These are phyloP conservation scores for Argentina anserina DNA, from an alignment of 306 rosid genomes.

Conservation along the genomic window DNA sequence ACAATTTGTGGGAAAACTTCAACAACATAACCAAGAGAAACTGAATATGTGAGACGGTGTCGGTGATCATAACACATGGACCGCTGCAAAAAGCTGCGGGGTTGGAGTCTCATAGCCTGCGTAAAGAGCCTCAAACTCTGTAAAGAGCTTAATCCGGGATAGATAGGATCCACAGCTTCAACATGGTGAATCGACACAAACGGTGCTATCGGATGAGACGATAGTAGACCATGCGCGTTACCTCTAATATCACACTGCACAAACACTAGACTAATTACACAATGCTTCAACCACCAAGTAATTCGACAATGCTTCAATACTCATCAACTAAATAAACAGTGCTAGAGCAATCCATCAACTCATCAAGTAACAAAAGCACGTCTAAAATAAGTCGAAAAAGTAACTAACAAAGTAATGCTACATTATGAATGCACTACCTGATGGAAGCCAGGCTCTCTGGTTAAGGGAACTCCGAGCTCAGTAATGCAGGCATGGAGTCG, in stretches of 20 bases:
- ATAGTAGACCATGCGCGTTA: conserved; percentile 65
- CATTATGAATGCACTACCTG: conserved; percentile 39
- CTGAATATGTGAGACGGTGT: conserved; percentile 48
- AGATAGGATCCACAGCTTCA: conserved; percentile 67
- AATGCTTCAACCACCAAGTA: not conserved
- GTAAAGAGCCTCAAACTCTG: conserved; percentile 63
- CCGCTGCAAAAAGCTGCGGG: conserved; percentile 63
- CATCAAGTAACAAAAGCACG: not conserved
- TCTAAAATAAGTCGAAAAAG: not conserved
- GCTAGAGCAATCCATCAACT: no score
- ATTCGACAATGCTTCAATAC: not conserved
- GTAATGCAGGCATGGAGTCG: conserved; percentile 79
- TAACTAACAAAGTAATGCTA: not conserved
- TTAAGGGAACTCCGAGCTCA: conserved; percentile 69
- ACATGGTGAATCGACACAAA: conserved; percentile 79
- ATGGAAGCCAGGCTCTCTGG: conserved; percentile 71
- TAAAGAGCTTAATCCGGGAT: conserved; percentile 59
- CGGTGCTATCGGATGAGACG: conserved; percentile 76
- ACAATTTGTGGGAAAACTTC: conserved; percentile 60
- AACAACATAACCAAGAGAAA: conserved; percentile 67
- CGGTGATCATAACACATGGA: conserved; percentile 59
- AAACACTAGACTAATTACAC: not conserved
- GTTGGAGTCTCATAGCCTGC: conserved; percentile 60
- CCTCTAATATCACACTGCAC: conserved; percentile 71
- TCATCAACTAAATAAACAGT: not conserved